Conservation (phyloP, 2,329 filamentous ascomycete species). For the Aspergillus hiratsukae region DNA sequence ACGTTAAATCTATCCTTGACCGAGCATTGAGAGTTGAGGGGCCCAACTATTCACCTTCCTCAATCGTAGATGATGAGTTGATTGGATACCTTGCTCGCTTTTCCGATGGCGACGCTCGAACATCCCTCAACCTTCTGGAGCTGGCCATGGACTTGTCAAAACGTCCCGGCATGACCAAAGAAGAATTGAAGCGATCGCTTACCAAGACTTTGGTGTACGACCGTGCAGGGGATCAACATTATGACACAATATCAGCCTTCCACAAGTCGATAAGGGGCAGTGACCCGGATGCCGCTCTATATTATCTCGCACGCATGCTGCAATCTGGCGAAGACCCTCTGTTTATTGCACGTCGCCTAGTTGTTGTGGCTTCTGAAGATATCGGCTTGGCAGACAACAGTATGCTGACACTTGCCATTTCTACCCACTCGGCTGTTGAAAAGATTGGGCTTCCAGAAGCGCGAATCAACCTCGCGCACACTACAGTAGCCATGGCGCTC, state of each 20-base stretch:
- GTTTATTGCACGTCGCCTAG: constrained; percentile 86
- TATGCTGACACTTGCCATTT: constrained; percentile 77
- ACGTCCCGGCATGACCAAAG: constrained; percentile 62
- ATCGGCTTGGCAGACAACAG: constrained; percentile 84
- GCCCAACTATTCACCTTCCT: constrained; percentile 44
- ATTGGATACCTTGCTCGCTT: constrained; percentile 79
- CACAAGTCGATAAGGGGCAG: constrained; percentile 92
- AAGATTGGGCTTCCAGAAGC: constrained; percentile 95
- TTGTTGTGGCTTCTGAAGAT: constrained; percentile 93
- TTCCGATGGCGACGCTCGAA: constrained; percentile 87
- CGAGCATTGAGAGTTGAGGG: constrained; percentile 67
- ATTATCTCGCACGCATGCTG: constrained; percentile 94
- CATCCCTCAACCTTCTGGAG: constrained; percentile 86
- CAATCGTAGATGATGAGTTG: constrained; percentile 70
- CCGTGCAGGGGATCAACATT: constrained; percentile 90
- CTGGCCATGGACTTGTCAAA: constrained; percentile 74
- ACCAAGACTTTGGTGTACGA: constrained; percentile 96
- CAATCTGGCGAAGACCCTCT: constrained; percentile 90
- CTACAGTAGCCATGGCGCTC: constrained; percentile 71
- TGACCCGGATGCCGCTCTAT: constrained; percentile 81
- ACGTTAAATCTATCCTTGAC: constrained; percentile 68
- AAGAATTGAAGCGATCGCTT: constrained; percentile 72
- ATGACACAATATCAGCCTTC: constrained; percentile 94
- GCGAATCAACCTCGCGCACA: constrained; percentile 85
- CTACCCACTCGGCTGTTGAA: constrained; percentile 80